Conservation (phyloP, 176 grass and related monocot species). For the Oryza australiensis region DNA sequence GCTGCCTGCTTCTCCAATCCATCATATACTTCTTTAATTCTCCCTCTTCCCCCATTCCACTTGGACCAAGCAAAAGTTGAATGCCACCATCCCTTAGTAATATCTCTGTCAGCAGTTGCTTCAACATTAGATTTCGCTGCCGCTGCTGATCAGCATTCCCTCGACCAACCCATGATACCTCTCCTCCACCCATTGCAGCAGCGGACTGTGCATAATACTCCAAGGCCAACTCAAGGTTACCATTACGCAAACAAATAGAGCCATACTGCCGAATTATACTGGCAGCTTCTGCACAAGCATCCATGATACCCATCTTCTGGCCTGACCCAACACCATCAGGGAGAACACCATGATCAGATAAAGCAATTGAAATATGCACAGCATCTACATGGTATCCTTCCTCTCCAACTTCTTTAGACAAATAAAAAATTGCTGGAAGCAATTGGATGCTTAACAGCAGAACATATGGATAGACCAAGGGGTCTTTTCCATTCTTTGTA, state of each 20-base stretch:
- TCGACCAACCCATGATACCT: constrained; percentile 67
- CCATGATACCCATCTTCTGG: constrained; percentile 86
- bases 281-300: constrained; percentile 85
- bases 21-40: constrained; percentile 88
- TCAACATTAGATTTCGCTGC: constrained; percentile 86
- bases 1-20: constrained; percentile 70
- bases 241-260: constrained; percentile 77
- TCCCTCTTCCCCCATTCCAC: constrained; percentile 88
- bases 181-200: constrained; percentile 86
- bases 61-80: constrained; percentile 88
- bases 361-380: constrained; percentile 89
- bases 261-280: constrained; percentile 90
- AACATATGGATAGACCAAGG: constrained; percentile 89
- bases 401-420: constrained; percentile 93
- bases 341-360: constrained; percentile 83
- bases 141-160: constrained; percentile 74
- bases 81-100: constrained; percentile 84
- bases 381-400: constrained; percentile 91
- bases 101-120: constrained; percentile 84
- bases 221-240: constrained; percentile 81
- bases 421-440: constrained; percentile 85
- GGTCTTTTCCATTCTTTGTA: constrained; percentile 94
- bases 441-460: constrained; percentile 93
- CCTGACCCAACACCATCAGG: constrained; percentile 61
- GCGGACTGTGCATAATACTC: constrained; percentile 94